These are phyloP conservation scores for Hibiscus trionum DNA, from an alignment of 345 rosid species.

Conservation along the genomic window DNA sequence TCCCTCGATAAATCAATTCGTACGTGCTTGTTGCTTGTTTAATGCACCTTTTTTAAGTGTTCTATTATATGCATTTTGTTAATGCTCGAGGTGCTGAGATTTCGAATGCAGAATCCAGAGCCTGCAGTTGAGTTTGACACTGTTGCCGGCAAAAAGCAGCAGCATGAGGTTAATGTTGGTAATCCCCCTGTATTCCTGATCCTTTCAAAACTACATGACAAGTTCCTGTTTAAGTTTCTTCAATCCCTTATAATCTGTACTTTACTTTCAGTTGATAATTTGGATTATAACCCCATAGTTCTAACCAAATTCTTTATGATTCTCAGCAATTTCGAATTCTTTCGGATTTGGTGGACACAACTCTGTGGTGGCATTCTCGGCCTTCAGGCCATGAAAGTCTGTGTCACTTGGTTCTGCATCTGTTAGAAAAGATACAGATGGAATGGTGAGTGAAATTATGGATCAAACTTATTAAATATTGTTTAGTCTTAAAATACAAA, in stretches of 20 bases:
- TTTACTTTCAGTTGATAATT: background rate
- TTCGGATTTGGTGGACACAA: slow-evolving; percentile 99
- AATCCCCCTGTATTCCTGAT: slow-evolving; percentile 22
- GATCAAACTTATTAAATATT: too few relatives aligned
- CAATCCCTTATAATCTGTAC: background rate
- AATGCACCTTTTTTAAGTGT: background rate
- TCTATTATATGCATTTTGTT: background rate
- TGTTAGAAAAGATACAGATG: background rate
- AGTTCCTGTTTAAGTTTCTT: background rate
- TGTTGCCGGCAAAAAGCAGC: slow-evolving; percentile 73
- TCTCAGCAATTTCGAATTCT: slow-evolving; percentile 93
- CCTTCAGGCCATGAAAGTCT: slow-evolving; percentile 41
- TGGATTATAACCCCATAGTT: background rate
- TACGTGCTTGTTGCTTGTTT: slow-evolving; percentile 28
- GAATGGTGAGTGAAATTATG: background rate
- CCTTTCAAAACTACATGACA: background rate
- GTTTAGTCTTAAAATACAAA: too few relatives aligned
- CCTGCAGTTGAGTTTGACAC: slow-evolving; percentile 85
- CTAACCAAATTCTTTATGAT: slow-evolving; percentile 4
- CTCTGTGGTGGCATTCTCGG: slow-evolving; percentile 34
- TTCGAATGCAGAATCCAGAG: slow-evolving; percentile 66
- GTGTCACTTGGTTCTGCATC: slow-evolving; percentile 8
- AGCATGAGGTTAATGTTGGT: slow-evolving; percentile 97
- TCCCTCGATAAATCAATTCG: slow-evolving; percentile 90
- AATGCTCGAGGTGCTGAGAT: slow-evolving; percentile 3